These are phyloP conservation scores for Beauveria australis DNA, from an alignment of 2,329 filamentous ascomycete genomes.

Conservation along the genomic window DNA sequence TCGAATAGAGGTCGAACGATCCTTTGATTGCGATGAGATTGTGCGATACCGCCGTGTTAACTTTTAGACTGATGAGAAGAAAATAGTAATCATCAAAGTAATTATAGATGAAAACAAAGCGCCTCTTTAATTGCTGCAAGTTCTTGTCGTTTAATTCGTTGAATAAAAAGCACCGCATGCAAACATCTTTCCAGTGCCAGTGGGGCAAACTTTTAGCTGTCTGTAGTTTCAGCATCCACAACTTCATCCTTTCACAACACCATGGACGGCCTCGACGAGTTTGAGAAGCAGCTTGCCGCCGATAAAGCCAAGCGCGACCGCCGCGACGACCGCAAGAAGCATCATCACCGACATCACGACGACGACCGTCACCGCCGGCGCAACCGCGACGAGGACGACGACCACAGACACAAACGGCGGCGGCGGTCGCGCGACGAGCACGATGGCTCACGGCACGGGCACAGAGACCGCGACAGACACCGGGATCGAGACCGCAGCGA, in stretches of 20 bases:
- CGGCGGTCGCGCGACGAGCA: constrained; percentile 36
- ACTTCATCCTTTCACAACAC: neutral
- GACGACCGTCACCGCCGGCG: constrained; percentile 28
- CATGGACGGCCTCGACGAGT: constrained; percentile 58
- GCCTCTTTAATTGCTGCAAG: too few relatives aligned
- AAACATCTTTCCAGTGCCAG: neutral
- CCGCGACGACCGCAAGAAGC: constrained; percentile 26
- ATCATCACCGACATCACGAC: constrained; percentile 22
- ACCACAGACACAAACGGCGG: constrained; percentile 24
- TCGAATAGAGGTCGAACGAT: constrained; percentile 36
- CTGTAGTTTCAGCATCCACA: neutral
- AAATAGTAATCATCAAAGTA: neutral
- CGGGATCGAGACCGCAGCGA: constrained; percentile 18
- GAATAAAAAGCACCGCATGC: neutral
- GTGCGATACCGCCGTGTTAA: constrained; percentile 26
- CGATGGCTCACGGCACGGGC: constrained; percentile 55
- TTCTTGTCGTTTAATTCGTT: neutral
- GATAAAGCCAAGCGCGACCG: constrained; percentile 49
- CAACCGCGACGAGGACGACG: constrained; percentile 30
- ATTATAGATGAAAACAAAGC: neutral
- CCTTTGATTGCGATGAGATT: constrained; percentile 31
- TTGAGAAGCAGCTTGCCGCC: constrained; percentile 67
- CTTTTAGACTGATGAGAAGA: neutral
- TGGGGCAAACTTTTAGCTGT: constrained; percentile 6
- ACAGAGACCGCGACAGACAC: constrained; percentile 23